Evolutionary conservation across 768 basidiomycete genomes (phyloP), one percentile per base, ranked within the genome.

Genomic region (Tephrocybe rancida): DNA sequence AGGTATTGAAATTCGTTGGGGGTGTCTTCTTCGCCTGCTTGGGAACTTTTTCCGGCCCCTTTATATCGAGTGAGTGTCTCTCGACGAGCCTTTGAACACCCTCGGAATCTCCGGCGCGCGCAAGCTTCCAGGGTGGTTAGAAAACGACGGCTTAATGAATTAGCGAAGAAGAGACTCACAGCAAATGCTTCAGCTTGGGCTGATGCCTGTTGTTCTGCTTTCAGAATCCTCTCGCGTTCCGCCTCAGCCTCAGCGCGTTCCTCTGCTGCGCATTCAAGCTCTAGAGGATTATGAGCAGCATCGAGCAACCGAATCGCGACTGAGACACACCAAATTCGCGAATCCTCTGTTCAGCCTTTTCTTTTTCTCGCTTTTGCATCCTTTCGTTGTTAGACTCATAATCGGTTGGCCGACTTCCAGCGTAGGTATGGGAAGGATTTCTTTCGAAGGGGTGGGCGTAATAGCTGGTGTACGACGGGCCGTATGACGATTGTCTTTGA

Each of bases 261-360:
- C 57, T 73, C 68, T n/a, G 56, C 58, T 48, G 65, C 70, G 30
- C 71, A 59, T 52, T 75, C 69, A 14, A 52, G 57, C 56, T 74
- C 74, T 73, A 29, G 21, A 35, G 44, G 16, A 45, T 25, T 42
- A 24, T 37, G 22, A 41, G 39, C n/a, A 41, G 9, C 5, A 38
- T 38, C 42, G 35, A 46, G 34, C 53, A 41, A 48, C 10, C 14
- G 16, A 43, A n/a, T 39, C 22, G 38, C 3, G 14, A 22, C 26
- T 24, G 24, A 44, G 32, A 49, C 64, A 22, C 26, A 71, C 73
- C 71, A 52, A 75, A 64, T 52, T 72, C 67, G 11, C 67, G 58
- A 39, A 69, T 62, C 19, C 73, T 64, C 43, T 65, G 55, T 54
- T 70, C 63, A 52, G 70, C 73, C 41, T 57, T 69, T 38, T 66